Evolutionary conservation across 2,329 filamentous ascomycete genomes (phyloP).

Genomic region (Alternaria atra): DNA sequence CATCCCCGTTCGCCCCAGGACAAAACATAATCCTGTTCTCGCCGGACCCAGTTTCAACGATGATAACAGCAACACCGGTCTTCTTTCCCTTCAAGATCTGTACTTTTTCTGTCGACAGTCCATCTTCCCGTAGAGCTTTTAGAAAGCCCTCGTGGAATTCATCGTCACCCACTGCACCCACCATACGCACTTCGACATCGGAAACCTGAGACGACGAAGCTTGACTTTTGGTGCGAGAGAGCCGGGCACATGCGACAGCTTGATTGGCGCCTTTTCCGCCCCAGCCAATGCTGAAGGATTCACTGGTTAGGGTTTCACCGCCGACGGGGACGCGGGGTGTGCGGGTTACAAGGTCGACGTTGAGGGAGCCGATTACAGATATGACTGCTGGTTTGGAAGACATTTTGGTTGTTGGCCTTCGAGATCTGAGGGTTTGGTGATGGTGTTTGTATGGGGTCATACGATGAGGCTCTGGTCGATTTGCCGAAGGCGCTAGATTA

Average conservation of each 20-base stretch:
- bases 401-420: constrained; percentile 19
- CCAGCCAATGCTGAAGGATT: constrained; percentile 78
- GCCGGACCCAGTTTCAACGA: constrained; percentile 58
- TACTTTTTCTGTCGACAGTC: constrained; percentile 54
- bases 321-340: constrained; percentile 82
- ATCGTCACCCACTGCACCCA: constrained; percentile 61
- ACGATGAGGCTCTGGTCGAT: constrained; percentile 8
- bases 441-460: not conserved
- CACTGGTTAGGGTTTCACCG: constrained; percentile 87
- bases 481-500: constrained; percentile 11
- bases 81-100: constrained; percentile 53
- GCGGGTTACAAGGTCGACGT: constrained; percentile 90
- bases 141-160: constrained; percentile 53
- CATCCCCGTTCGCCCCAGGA: constrained; percentile 58
- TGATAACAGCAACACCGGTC: constrained; percentile 60
- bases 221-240: constrained; percentile 66
- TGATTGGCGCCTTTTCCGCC: constrained; percentile 98
- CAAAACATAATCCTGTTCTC: constrained; percentile 61
- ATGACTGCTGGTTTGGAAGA: constrained; percentile 62
- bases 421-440: not conserved
- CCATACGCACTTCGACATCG: constrained; percentile 58
- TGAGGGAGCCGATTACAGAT: constrained; percentile 89
- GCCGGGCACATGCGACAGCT: constrained; percentile 85
- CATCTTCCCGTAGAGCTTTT: constrained; percentile 55
- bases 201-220: constrained; percentile 29